These are phyloP conservation scores for Globisporangium radiosum DNA, from an alignment of 352 stramenopile genomes.

Conservation along the genomic window DNA sequence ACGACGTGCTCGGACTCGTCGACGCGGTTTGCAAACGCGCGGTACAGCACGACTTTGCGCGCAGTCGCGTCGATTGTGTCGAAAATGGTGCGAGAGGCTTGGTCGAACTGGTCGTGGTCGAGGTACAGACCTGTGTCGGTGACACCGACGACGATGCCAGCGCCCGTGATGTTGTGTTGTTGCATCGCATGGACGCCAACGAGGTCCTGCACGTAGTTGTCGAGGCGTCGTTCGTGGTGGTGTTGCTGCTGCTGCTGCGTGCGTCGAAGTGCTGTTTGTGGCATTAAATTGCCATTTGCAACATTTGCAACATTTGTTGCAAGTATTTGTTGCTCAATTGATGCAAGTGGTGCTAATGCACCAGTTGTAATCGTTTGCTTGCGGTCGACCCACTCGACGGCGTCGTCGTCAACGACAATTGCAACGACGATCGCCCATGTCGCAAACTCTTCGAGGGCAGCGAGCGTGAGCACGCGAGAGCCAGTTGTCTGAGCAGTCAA, in stretches of 20 bases:
- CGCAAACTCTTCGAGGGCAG: conserved; percentile 46
- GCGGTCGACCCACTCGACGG: conserved; percentile 68
- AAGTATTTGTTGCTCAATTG: conserved; percentile 34
- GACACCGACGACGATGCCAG: conserved; percentile 55
- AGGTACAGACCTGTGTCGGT: conserved; percentile 76
- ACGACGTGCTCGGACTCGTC: conserved; percentile 55
- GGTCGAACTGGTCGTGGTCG: conserved; percentile 75
- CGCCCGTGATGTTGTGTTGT: conserved; percentile 60
- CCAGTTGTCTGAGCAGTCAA: conserved; percentile 22
- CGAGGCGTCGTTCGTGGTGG: conserved; percentile 26
- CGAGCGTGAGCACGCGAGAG: conserved; percentile 29
- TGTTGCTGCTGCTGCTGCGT: no score
- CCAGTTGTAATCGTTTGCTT: conserved; percentile 37
- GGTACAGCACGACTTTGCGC: conserved; percentile 83
- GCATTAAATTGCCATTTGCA: no score
- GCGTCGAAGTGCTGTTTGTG: no score
- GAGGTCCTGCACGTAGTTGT: conserved; percentile 48
- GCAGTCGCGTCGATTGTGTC: conserved; percentile 40
- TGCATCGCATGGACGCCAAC: conserved; percentile 48
- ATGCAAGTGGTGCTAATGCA: conserved; percentile 20
- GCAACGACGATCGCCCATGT: conserved; percentile 47
- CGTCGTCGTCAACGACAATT: conserved; percentile 45
- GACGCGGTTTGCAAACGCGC: conserved; percentile 62
- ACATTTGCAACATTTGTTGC: no score
- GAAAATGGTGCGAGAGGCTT: conserved; percentile 47